Conservation (phyloP, 306 rosid genomes). For the Cucurbita maxima region DNA sequence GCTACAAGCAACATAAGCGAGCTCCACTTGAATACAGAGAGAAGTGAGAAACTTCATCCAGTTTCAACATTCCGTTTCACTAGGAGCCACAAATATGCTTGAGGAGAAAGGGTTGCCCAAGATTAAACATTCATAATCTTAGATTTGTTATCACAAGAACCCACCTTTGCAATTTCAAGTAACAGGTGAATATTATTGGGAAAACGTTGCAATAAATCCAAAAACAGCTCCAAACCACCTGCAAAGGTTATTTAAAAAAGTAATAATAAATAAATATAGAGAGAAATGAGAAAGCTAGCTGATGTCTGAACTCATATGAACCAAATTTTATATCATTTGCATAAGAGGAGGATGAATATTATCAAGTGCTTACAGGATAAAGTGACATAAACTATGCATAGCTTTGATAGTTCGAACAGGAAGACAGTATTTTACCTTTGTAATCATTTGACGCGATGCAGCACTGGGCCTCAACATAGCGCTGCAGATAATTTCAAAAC, state of each 20-base stretch:
- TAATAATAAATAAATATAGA: neutral
- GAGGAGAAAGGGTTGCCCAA: neutral
- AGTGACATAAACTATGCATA: neutral
- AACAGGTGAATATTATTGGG: constrained; percentile 76
- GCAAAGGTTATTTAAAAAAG: constrained; percentile 16
- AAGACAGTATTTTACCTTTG: constrained; percentile 44
- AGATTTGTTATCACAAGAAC: constrained; percentile 16
- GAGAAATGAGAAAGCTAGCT: neutral
- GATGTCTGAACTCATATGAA: neutral
- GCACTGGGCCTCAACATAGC: constrained; percentile 96
- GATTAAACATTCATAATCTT: constrained; percentile 1
- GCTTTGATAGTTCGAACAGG: neutral
- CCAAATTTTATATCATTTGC: neutral
- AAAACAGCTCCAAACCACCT: constrained; percentile 87
- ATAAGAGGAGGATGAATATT: neutral
- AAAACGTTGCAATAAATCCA: constrained; percentile 85
- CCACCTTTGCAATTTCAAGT: constrained; percentile 94
- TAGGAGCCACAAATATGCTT: neutral
- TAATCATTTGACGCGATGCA: constrained; percentile 81
- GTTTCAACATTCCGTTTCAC: neutral
- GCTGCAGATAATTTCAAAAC: constrained; percentile 29
- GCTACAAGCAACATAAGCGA: constrained; percentile 1
- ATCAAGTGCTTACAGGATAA: neutral
- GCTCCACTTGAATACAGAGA: neutral
- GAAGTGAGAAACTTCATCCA: neutral